Conservation (phyloP, 129 eudicot genomes). For the Pseudognaphalium luteoalbum region DNA sequence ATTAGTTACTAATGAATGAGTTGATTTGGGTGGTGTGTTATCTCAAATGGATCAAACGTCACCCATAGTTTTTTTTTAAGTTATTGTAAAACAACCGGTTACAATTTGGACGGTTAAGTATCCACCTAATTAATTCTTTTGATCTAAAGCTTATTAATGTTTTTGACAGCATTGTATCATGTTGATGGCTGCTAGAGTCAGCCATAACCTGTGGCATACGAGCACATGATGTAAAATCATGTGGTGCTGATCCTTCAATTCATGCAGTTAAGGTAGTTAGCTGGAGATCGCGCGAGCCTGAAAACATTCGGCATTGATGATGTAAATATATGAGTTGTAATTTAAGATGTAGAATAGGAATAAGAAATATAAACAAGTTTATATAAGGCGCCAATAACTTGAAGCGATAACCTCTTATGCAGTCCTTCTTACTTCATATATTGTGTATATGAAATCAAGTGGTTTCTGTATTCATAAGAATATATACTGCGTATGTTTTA, state of each 20-base stretch:
- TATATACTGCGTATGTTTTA: too few relatives aligned
- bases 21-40: background rate
- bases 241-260: background rate
- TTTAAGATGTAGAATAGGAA: conserved; percentile 20
- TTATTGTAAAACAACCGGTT: background rate
- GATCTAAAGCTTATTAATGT: background rate
- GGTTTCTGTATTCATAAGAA: too few relatives aligned
- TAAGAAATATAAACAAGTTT: background rate
- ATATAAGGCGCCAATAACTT: too few relatives aligned
- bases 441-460: too few relatives aligned
- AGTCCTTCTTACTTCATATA: too few relatives aligned
- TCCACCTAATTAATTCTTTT: background rate
- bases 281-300: conserved; percentile 5
- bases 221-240: background rate
- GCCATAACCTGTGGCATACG: conserved; percentile 14
- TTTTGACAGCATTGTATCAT: background rate
- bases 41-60: background rate
- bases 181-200: conserved; percentile 9
- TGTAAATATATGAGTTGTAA: conserved; percentile 21
- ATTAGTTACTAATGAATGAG: background rate
- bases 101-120: background rate
- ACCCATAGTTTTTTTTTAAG: background rate
- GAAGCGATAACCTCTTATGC: too few relatives aligned
- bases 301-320: background rate
- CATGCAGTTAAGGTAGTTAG: conserved; percentile 5